A percentile compares a stretch with the other conserved stretches of the same genome.
Conservation (phyloP, 2,329 filamentous ascomycete species). For the Fusarium denticulatum region DNA sequence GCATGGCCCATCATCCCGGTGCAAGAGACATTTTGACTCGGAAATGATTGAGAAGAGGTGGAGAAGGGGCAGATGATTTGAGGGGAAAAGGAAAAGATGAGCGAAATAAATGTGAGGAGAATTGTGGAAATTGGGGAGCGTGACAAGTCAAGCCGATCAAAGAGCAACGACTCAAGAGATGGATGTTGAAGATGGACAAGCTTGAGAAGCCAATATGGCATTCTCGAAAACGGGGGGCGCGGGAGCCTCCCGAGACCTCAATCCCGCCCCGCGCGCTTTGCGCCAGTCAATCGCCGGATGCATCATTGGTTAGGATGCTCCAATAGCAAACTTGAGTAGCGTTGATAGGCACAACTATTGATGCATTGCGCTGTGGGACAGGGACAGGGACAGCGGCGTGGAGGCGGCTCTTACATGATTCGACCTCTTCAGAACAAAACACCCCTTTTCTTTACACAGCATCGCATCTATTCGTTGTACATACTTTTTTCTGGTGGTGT, state of each 20-base stretch:
- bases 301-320: constrained; percentile 26
- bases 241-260: constrained; percentile 39
- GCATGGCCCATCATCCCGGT: constrained; percentile 1
- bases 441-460: neutral
- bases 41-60: constrained; percentile 6
- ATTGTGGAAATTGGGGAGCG: neutral
- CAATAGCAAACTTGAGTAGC: neutral
- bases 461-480: constrained; percentile 4
- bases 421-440: neutral
- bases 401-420: constrained; percentile 20
- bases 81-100: constrained; percentile 6
- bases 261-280: constrained; percentile 33
- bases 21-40: constrained; percentile 14
- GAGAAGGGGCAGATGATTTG: constrained; percentile 12
- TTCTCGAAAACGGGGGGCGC: constrained; percentile 29
- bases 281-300: constrained; percentile 23
- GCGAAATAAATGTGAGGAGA: neutral
- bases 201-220: constrained; percentile 17
- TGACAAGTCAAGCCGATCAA: neutral
- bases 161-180: neutral
- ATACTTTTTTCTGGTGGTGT: neutral
- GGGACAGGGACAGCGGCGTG: constrained; percentile 2
- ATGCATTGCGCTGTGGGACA: constrained; percentile 19
- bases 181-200: constrained; percentile 10
- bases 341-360: constrained; percentile 12